Evolutionary conservation across 179 eudicot species (phyloP), one percentile per base, ranked within the genome.

Genomic region (Pouteria campechiana): DNA sequence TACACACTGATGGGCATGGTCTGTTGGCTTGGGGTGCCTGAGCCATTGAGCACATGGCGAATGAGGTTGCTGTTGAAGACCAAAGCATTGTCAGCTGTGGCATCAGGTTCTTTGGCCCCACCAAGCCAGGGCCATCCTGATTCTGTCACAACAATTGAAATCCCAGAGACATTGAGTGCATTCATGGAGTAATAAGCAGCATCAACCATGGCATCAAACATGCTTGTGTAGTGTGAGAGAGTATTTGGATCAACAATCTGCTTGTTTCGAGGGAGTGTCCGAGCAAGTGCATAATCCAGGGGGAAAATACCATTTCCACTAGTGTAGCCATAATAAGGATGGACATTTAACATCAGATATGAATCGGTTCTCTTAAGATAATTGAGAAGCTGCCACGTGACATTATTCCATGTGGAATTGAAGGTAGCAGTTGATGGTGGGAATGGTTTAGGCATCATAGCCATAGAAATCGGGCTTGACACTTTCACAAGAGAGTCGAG

Each of bases 81-180:
- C 52, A 82, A 74, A 15, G 96, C 96, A 22, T 88, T 88, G 44
- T 88, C 94, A 17, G 52, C 34, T n/a, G 66, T 77, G 30, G 96
- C 96, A 34, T 83, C 87, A 0, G 83, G 82, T 58, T 88, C 96
- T 1, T 74, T 62, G 5, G 77, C 44, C 30, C 76, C 86, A 1
- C 96, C 96, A 61, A 76, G 79, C 3, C 93, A 86, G 11, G 96
- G 96, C 96, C 96, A 88, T 1, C 96, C 96, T 1, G 96, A 69
- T 47, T 88, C 96, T 1, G 87, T 74, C 32, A 88, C 96, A 56
- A 80, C 14, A 20, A 88, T 62, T 3, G 92, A 84, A 29, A 88
- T 66, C 42, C 75, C 77, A 1, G 96, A 83, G 69, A 77, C 68
- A 54, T 88, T 88, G 4, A 88, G 78, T 37, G 63, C 68, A 10